Conservation (phyloP, 148 eudicot species). For the Rhododendron henanense region DNA sequence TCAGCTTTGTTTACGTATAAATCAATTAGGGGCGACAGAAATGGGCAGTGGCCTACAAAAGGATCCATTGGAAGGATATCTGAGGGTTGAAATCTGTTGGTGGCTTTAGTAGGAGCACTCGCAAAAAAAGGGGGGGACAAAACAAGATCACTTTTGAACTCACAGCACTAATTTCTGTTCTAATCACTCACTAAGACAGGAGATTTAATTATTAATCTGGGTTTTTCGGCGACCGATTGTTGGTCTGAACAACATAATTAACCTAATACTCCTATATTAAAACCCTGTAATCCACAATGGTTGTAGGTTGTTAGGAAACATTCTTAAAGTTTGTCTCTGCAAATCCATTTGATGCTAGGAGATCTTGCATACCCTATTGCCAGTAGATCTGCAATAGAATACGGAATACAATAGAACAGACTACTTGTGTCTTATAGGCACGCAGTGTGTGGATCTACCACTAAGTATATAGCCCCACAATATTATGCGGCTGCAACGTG, state of each 20-base stretch:
- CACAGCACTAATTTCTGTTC: not conserved
- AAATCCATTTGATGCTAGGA: not conserved
- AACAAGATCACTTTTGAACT: not conserved
- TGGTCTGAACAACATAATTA: not conserved
- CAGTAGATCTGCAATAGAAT: not conserved
- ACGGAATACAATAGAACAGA: not conserved
- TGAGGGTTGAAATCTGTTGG: conserved; percentile 14
- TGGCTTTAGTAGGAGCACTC: conserved; percentile 22
- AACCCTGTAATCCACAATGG: not conserved
- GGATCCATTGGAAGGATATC: conserved; percentile 1
- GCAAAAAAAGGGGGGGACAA: not conserved
- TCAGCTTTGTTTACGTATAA: conserved; percentile 14
- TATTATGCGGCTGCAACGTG: not conserved
- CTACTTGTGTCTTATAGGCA: not conserved
- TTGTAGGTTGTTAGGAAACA: not conserved
- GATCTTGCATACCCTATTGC: not conserved
- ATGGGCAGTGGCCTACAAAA: conserved; percentile 10
- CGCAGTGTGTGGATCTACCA: not conserved
- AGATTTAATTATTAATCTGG: not conserved
- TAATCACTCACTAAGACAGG: conserved; percentile 5
- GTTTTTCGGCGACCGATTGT: not conserved
- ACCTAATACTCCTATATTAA: not conserved
- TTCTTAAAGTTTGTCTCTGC: not conserved
- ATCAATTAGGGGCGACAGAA: conserved; percentile 3
- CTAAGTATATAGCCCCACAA: not conserved